Evolutionary conservation across 306 rosid genomes (phyloP), one percentile per base, ranked within the genome.

Genomic region (Ochetophila trinervis): DNA sequence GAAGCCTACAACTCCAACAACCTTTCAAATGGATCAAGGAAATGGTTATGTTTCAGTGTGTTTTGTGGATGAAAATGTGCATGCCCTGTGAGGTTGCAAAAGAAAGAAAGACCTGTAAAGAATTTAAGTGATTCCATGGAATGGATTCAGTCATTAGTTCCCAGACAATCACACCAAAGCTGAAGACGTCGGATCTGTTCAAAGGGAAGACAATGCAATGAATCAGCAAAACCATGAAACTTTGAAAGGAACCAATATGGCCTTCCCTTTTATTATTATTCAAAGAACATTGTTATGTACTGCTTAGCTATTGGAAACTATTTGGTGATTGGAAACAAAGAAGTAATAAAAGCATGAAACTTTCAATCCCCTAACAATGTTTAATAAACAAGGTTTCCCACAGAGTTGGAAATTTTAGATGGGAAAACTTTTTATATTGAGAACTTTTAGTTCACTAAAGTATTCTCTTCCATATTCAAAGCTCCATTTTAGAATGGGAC

Each of bases 1-100:
- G 67, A 87, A 90, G 48, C 95, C 95, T 32, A 90, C 91, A 21
- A 87, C 81, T 83, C 97, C 91, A 52, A 90, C 97, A 51, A 90
- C 88, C 91, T 87, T 79, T 34, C 65, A 35, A 69, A 69, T 32
- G 68, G 53, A 75, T 79, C 12, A 17, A 21, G 27, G 56, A 30
- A 54, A 4, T 19, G 34, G 72, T 57, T 51, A 16, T 6, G 17
- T 42, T 23, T 27, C 23, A 14, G 53, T 12, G 63, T 56, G 15
- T 54, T 36, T 20, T 22, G 70, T 51, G 54, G 42, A 61, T n/a
- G 62, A 16, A 16, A 16, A n/a, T 27, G 62, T 4, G 34, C 22
- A 65, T 50, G 18, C n/a, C 20, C 2, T 9, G 58, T 1, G 36
- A 20, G 57, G 1, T 42, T 15, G 10, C 9, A 13, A 47, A 23